Evolutionary conservation across 2,329 filamentous ascomycete species (phyloP).

Genomic region (Colletotrichum simmondsii): DNA sequence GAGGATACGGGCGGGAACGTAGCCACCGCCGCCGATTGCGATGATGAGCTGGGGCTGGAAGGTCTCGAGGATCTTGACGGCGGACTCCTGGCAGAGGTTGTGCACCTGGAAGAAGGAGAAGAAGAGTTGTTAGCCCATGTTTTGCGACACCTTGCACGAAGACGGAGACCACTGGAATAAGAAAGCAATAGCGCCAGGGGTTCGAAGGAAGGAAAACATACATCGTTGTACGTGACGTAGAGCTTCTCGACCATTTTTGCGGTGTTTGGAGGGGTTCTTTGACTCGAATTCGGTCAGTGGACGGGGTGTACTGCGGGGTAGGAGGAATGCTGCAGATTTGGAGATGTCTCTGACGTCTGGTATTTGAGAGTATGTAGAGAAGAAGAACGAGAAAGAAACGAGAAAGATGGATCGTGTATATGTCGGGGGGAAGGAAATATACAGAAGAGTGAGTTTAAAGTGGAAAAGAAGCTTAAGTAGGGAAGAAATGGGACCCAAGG

Average conservation of each 20-base stretch:
- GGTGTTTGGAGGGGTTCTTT: slow-evolving; percentile 22
- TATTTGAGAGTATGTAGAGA: background rate
- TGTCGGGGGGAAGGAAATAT: background rate
- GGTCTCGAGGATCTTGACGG: slow-evolving; percentile 81
- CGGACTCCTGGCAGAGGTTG: slow-evolving; percentile 93
- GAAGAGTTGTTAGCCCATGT: background rate
- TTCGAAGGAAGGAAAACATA: slow-evolving; percentile 54
- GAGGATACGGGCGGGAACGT: slow-evolving; percentile 95
- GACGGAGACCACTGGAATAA: background rate
- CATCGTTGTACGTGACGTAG: slow-evolving; percentile 93
- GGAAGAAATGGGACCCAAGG: background rate
- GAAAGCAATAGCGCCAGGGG: background rate
- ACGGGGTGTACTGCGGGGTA: slow-evolving; percentile 30
- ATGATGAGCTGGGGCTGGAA: slow-evolving; percentile 98
- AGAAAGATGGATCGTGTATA: background rate
- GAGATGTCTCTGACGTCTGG: slow-evolving; percentile 5
- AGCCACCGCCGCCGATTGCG: slow-evolving; percentile 96
- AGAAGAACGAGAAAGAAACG: background rate
- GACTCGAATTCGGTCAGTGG: background rate
- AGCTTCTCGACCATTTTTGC: slow-evolving; percentile 83
- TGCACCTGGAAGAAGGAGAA: slow-evolving; percentile 75
- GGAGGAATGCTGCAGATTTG: slow-evolving; percentile 27
- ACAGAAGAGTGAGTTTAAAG: background rate
- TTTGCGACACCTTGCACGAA: background rate
- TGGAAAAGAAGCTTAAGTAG: slow-evolving; percentile 25